phyloP scores from a whole-genome alignment of 1,284 basidiomycete genomes.

The Tremellales sp. region DNA sequence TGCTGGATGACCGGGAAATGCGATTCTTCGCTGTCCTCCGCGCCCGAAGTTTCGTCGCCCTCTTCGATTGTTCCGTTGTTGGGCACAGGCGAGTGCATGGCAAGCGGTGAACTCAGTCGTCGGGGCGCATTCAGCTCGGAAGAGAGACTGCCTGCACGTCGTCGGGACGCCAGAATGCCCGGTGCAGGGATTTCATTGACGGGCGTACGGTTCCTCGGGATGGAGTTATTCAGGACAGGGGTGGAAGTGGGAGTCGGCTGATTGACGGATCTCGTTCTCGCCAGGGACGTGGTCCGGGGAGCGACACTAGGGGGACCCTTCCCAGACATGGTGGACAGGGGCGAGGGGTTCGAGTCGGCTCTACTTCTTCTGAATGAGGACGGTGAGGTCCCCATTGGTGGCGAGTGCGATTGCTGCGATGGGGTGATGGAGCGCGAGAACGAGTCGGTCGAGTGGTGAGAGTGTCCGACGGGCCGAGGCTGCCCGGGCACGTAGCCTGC shows the following conservation, averaged over 20 bases:
- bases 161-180: slow-evolving; percentile 1
- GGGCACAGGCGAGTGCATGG: slow-evolving; percentile 2
- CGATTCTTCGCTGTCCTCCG: background rate
- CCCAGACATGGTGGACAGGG: background rate
- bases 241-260: slow-evolving; percentile 8
- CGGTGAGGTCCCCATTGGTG: background rate
- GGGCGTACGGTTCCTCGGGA: background rate
- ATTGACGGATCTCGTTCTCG: slow-evolving; percentile 19
- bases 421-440: slow-evolving; percentile 29
- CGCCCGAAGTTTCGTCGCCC: slow-evolving; percentile 11
- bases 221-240: no score
- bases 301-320: background rate
- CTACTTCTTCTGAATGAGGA: slow-evolving; percentile 1
- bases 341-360: slow-evolving; percentile 8
- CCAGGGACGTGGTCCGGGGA: slow-evolving; percentile 12
- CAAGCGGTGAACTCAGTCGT: slow-evolving; percentile 1
- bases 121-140: slow-evolving; percentile 3
- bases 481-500: slow-evolving; percentile 42
- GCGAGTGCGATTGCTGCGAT: slow-evolving; percentile 8
- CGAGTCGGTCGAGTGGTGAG: slow-evolving; percentile 28
- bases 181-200: background rate
- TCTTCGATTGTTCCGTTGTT: slow-evolving; percentile 15
- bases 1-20: slow-evolving; percentile 7
- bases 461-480: slow-evolving; percentile 35
- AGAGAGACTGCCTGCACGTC: slow-evolving; percentile 12